These are phyloP conservation scores for Diaporthe humulicola DNA, from an alignment of 2,329 filamentous ascomycete species.

Conservation along the genomic window DNA sequence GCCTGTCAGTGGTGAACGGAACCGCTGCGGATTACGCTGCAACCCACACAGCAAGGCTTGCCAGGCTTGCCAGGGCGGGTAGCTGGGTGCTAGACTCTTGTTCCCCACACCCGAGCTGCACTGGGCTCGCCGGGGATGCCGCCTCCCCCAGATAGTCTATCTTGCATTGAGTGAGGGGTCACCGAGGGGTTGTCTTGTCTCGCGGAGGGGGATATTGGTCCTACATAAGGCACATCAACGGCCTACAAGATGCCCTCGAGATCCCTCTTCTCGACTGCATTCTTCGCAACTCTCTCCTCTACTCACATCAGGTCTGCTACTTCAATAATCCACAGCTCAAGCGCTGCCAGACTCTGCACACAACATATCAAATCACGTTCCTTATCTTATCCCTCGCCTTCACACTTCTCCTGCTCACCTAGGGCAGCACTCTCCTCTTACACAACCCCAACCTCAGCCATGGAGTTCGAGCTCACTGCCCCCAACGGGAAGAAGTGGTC, in stretches of 20 bases:
- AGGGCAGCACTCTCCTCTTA: slow-evolving; percentile 17
- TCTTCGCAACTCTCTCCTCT: slow-evolving; percentile 17
- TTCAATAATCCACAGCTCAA: not conserved
- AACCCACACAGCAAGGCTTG: not conserved
- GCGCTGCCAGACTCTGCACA: not conserved
- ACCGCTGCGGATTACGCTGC: not conserved
- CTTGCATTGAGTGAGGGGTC: slow-evolving; percentile 24
- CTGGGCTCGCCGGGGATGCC: not conserved
- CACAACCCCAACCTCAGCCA: slow-evolving; percentile 37
- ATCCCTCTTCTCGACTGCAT: slow-evolving; percentile 3
- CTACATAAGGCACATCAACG: slow-evolving; percentile 16
- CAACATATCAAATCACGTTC: not conserved
- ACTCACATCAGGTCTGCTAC: not conserved
- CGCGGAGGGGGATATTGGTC: not conserved
- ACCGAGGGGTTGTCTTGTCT: slow-evolving; percentile 22
- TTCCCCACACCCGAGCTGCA: slow-evolving; percentile 7
- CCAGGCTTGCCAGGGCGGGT: no score
- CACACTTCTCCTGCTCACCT: not conserved
- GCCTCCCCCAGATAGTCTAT: slow-evolving; percentile 28
- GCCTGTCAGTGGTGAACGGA: not conserved
- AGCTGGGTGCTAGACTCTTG: not conserved
- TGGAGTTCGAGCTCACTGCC: slow-evolving; percentile 73
- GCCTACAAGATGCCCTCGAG: slow-evolving; percentile 23
- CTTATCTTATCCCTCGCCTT: slow-evolving; percentile 1
- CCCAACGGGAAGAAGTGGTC: slow-evolving; percentile 81